Percentiles rank a stretch among this genome's conserved stretches.
Evolutionary conservation across 768 basidiomycete genomes (phyloP).

Genomic region (Tricholoma flavovirens): DNA sequence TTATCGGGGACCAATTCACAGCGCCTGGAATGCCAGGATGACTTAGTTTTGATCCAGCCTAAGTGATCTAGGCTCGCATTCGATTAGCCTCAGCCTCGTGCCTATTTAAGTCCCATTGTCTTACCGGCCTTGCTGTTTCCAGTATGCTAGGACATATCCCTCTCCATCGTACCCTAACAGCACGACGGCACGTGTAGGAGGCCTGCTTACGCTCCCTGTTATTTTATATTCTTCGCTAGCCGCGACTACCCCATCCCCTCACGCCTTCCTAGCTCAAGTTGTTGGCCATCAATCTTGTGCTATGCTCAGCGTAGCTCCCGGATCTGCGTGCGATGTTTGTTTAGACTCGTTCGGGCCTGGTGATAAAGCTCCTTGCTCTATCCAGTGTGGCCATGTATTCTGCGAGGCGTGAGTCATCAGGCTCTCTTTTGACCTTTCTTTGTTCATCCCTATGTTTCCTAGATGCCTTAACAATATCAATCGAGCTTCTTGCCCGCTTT

Average conservation of each 20-base stretch:
- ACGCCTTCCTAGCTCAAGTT: conserved; percentile 1
- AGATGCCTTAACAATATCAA: conserved; percentile 2
- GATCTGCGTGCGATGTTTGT: conserved; percentile 74
- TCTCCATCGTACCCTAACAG: conserved; percentile 15
- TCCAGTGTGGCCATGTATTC: conserved; percentile 70
- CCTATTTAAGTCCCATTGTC: conserved; percentile 31
- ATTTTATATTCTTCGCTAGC: conserved; percentile 2
- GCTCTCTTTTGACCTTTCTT: neutral
- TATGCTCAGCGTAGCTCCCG: conserved; percentile 63
- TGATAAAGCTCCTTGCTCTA: conserved; percentile 53
- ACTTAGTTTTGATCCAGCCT: conserved; percentile 31
- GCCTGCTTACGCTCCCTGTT: conserved; percentile 11
- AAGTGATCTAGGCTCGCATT: conserved; percentile 23
- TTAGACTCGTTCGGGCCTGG: conserved; percentile 55
- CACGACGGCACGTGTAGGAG: conserved; percentile 10
- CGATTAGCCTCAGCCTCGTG: conserved; percentile 40
- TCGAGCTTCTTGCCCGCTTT: conserved; percentile 49
- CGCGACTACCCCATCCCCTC: too few relatives aligned
- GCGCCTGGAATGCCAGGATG: conserved; percentile 25
- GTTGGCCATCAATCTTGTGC: conserved; percentile 19
- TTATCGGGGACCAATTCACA: conserved; percentile 18
- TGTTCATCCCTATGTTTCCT: conserved; percentile 5
- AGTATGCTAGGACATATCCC: conserved; percentile 32
- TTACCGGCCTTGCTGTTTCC: conserved; percentile 24
- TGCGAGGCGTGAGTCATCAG: conserved; percentile 39